Percentiles rank a stretch among this genome's conserved stretches.
phyloP scores from a whole-genome alignment of 73 alveolate species.

The Uronychia setigera region DNA sequence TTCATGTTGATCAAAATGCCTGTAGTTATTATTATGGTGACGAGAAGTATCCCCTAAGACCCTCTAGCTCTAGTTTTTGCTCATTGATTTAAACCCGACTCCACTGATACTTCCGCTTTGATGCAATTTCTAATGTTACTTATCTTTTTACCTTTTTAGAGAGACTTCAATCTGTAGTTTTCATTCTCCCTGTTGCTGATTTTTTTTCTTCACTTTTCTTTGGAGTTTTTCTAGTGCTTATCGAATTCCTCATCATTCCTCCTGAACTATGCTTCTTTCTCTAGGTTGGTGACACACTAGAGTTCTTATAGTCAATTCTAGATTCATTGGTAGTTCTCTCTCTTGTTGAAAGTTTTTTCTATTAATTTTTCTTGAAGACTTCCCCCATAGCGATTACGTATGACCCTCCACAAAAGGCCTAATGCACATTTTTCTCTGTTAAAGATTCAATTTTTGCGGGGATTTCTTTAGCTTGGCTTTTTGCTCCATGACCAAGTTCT shows the following conservation, averaged over 20 bases:
- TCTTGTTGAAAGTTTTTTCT: neutral
- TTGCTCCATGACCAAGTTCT: constrained; percentile 59
- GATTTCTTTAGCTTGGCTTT: neutral
- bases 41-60: neutral
- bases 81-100: too few relatives aligned
- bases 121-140: too few relatives aligned
- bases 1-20: too few relatives aligned
- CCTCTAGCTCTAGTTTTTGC: neutral
- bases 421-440: neutral
- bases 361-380: neutral
- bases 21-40: too few relatives aligned
- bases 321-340: neutral
- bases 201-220: neutral
- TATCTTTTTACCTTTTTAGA: neutral
- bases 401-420: neutral
- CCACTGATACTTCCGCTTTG: too few relatives aligned
- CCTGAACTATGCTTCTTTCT: neutral
- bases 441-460: neutral
- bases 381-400: neutral
- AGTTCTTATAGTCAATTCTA: neutral
- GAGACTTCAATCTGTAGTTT: neutral
- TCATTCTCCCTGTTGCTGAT: neutral
- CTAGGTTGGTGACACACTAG: neutral
- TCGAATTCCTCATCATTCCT: neutral
- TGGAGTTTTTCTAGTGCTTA: neutral